A percentile compares a stretch with the other conserved stretches of the same genome.
phyloP scores from a whole-genome alignment of 176 grass and related monocot genomes.

The Stipa capillata region DNA sequence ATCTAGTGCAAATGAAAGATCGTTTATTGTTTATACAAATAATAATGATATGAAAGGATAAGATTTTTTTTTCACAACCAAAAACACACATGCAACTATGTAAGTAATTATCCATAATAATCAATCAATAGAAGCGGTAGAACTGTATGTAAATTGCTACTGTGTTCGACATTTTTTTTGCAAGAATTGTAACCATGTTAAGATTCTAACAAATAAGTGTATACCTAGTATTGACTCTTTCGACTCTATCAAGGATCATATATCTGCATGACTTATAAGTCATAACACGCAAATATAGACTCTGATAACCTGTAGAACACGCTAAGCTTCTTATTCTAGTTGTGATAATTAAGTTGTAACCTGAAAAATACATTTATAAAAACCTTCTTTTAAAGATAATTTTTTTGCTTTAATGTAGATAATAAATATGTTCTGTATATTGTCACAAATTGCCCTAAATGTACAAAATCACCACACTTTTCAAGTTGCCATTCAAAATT shows the following conservation, averaged over 20 bases:
- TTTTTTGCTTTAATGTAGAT: not conserved
- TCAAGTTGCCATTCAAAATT: not conserved
- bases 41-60: not conserved
- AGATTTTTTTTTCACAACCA: not conserved
- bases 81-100: not conserved
- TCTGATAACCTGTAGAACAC: not conserved
- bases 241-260: not conserved
- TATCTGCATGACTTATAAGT: not conserved
- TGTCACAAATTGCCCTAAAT: not conserved
- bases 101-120: not conserved
- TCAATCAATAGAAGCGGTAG: not conserved
- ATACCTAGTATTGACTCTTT: not conserved
- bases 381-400: not conserved
- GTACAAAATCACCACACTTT: not conserved
- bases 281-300: not conserved
- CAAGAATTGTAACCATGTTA: not conserved
- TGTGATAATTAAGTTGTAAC: not conserved
- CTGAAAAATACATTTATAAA: not conserved
- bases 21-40: not conserved
- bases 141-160: not conserved
- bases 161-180: not conserved
- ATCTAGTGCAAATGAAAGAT: not conserved
- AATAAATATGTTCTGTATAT: not conserved
- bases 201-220: not conserved
- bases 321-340: not conserved